These are phyloP conservation scores for Basidiobolus meristosporus DNA, from an alignment of 371 early-diverging fungal species.

Conservation along the genomic window DNA sequence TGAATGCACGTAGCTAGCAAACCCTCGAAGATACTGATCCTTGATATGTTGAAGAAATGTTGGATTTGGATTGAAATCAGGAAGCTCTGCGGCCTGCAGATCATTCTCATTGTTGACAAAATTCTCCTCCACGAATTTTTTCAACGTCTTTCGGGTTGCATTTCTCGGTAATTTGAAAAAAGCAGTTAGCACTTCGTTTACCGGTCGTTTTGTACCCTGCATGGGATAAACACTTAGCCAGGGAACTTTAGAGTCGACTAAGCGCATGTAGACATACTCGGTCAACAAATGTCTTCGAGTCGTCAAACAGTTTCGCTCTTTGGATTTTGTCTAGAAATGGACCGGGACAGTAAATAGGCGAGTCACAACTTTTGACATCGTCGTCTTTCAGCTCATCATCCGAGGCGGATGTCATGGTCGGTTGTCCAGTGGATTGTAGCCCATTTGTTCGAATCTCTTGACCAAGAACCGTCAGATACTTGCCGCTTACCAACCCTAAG, in stretches of 20 bases:
- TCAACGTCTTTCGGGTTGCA: conserved; percentile 18
- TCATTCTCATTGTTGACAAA: conserved; percentile 28
- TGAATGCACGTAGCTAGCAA: conserved; percentile 20
- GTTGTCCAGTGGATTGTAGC: too few species aligned
- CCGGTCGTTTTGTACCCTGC: too few species aligned
- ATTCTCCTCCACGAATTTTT: conserved; percentile 29
- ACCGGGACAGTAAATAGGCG: conserved; percentile 55
- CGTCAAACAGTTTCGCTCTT: conserved; percentile 26
- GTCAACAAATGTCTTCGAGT: conserved; percentile 56
- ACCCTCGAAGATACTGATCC: conserved; percentile 23
- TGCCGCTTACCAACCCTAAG: too few species aligned
- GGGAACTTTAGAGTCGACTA: too few species aligned
- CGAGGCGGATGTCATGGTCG: too few species aligned
- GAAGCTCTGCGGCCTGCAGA: conserved; percentile 9
- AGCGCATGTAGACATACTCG: conserved; percentile 12
- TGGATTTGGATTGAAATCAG: conserved; percentile 12
- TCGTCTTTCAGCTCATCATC: too few species aligned
- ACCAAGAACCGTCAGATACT: too few species aligned
- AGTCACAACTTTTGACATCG: conserved; percentile 26
- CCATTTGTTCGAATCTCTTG: too few species aligned
- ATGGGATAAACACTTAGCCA: too few species aligned
- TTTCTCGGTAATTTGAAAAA: conserved; percentile 25
- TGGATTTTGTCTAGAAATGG: conserved; percentile 36
- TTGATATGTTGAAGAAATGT: conserved; percentile 21
- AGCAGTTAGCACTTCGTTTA: conserved; percentile 20